Evolutionary conservation across 345 rosid genomes (phyloP), one percentile per base, ranked within the genome.

Genomic region (Aquilaria sinensis): DNA sequence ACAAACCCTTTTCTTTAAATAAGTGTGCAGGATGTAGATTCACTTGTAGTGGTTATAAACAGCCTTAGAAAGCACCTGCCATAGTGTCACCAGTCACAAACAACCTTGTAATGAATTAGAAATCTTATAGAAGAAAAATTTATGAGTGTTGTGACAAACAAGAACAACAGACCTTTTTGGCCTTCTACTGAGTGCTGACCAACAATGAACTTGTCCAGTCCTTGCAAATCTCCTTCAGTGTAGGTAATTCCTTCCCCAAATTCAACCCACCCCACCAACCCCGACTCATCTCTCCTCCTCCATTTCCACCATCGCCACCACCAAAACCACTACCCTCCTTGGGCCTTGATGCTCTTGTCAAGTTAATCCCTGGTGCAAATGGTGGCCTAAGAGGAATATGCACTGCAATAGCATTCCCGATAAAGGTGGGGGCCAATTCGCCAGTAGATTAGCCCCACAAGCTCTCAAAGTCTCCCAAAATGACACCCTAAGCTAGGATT

Each of bases 1-100:
- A 67, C 79, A 96, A 68, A 76, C 90, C 98, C 88, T 86, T 75
- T 86, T 84, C 59, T 48, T 72, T 73, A 80, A 63, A 60, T 88
- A 78, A 54, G 92, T 74, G 65, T 82, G 73, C 70, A 0, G 1
- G 23, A 23, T 23, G 23, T 79, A 79, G 69, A 93, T 83, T 82
- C 97, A 85, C 85, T 90, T 93, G 64, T 93, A 93, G 69, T 93
- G 98, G 63, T 93, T 93, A 67, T 93, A 85, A 59, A 93, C 96
- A 68, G 97, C 98, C 43, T 90, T 96, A 31, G 96, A 77, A 62
- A 93, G 89, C 61, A 93, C 96, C 98, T 87, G 83, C 46, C 70
- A 61, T 57, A 60, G 68, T 65, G 55, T 55, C 62, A 63, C 63
- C 34, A 2, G 55, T 55, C 66, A 12, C 11, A 16, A 23, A 31